Conservation (phyloP, 306 rosid species). For the Quercus glauca region DNA sequence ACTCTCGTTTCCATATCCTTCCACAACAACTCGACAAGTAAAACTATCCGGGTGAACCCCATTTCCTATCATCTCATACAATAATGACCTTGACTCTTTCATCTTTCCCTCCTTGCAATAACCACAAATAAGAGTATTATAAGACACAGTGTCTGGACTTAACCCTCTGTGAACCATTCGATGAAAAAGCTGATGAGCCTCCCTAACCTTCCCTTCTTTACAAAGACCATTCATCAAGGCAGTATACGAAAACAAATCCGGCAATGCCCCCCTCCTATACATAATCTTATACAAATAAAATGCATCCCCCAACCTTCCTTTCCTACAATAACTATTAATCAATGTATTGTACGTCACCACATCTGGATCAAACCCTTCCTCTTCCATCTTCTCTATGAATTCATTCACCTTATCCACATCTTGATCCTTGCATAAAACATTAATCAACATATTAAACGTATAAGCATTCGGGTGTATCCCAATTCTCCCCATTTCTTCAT, state of each 20-base stretch:
- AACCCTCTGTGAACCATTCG: slow-evolving; percentile 73
- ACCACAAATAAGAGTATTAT: slow-evolving; percentile 70
- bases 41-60: slow-evolving; percentile 56
- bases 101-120: slow-evolving; percentile 63
- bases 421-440: slow-evolving; percentile 65
- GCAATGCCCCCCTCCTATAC: slow-evolving; percentile 71
- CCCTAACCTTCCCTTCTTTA: slow-evolving; percentile 55
- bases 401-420: slow-evolving; percentile 66
- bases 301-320: slow-evolving; percentile 72
- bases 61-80: slow-evolving; percentile 65
- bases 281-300: slow-evolving; percentile 75
- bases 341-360: slow-evolving; percentile 75
- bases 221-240: slow-evolving; percentile 88
- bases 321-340: slow-evolving; percentile 69
- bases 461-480: slow-evolving; percentile 72
- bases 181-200: slow-evolving; percentile 93
- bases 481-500: slow-evolving; percentile 80
- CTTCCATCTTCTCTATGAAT: slow-evolving; percentile 87
- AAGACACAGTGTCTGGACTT: slow-evolving; percentile 54
- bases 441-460: slow-evolving; percentile 75
- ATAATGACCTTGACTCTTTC: slow-evolving; percentile 49
- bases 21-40: slow-evolving; percentile 57
- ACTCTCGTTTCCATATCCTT: slow-evolving; percentile 68
- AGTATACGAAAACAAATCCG: slow-evolving; percentile 70
- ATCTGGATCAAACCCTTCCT: slow-evolving; percentile 88